Evolutionary conservation across 345 rosid species (phyloP).

Genomic region (Anacardium occidentale): DNA sequence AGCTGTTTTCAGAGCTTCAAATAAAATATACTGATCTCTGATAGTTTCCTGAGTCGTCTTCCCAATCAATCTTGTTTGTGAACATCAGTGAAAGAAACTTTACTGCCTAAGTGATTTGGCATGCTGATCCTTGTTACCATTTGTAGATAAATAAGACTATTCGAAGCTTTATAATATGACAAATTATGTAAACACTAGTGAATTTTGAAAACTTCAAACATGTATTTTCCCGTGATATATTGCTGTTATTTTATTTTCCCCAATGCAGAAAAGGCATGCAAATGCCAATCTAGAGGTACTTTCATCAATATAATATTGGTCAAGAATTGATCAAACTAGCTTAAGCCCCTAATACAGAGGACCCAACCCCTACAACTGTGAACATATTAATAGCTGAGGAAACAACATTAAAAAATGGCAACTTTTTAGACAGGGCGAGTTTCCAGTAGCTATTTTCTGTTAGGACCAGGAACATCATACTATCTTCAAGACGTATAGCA

Average conservation of each 20-base stretch:
- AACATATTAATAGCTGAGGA: neutral
- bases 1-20: slow-evolving; percentile 11
- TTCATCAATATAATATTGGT: neutral
- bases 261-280: neutral
- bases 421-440: too few relatives aligned
- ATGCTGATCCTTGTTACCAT: slow-evolving; percentile 7
- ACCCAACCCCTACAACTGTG: neutral
- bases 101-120: neutral
- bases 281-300: neutral
- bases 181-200: neutral
- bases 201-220: neutral
- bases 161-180: slow-evolving; percentile 8
- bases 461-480: too few relatives aligned
- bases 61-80: slow-evolving; percentile 3
- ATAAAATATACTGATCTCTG: neutral
- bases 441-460: too few relatives aligned
- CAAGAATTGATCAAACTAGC: neutral
- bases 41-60: neutral
- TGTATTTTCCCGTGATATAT: neutral
- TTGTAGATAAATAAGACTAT: slow-evolving; percentile 21
- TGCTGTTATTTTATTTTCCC: neutral
- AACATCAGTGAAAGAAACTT: neutral
- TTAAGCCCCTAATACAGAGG: too few relatives aligned
- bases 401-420: neutral
- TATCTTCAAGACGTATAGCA: too few relatives aligned